phyloP scores from a whole-genome alignment of 495 filamentous ascomycete species.

The Aspergillus sclerotioniger region DNA sequence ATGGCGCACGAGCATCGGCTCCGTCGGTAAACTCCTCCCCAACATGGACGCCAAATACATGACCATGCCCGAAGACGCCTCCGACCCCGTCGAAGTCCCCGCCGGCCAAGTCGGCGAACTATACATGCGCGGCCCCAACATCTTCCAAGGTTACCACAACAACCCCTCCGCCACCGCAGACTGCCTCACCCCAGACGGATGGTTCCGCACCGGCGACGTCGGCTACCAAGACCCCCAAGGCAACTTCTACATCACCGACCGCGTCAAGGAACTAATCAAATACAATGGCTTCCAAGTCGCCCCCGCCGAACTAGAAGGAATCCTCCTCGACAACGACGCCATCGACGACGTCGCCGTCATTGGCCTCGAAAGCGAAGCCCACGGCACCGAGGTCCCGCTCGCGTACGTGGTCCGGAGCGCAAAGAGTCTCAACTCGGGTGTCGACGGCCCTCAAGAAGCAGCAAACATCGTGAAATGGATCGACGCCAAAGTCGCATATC shows the following conservation, averaged over 20 bases:
- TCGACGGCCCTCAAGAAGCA: constrained; percentile 51
- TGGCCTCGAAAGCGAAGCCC: constrained; percentile 66
- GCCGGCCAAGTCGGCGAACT: constrained; percentile 67
- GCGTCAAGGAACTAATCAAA: constrained; percentile 91
- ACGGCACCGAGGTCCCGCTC: constrained; percentile 77
- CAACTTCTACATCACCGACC: constrained; percentile 73
- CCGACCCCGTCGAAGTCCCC: constrained; percentile 56
- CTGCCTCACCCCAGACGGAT: constrained; percentile 58
- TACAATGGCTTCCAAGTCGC: constrained; percentile 87
- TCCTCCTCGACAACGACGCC: constrained; percentile 67
- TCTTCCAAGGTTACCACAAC: constrained; percentile 73
- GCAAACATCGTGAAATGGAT: constrained; percentile 64
- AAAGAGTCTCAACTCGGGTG: constrained; percentile 52
- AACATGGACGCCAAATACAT: constrained; percentile 81
- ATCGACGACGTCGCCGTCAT: constrained; percentile 84
- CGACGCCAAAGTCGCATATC: constrained; percentile 57
- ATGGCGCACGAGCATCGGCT: constrained; percentile 76
- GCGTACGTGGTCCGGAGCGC: constrained; percentile 70
- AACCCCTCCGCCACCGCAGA: constrained; percentile 68
- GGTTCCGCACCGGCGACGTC: constrained; percentile 66
- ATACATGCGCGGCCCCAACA: constrained; percentile 56
- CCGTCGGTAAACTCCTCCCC: constrained; percentile 75
- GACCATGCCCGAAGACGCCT: constrained; percentile 53
- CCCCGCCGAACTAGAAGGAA: constrained; percentile 83
- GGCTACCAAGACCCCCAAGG: constrained; percentile 59